Evolutionary conservation across 495 filamentous ascomycete genomes (phyloP), one percentile per base, ranked within the genome.

Genomic region (Podospora anserina): DNA sequence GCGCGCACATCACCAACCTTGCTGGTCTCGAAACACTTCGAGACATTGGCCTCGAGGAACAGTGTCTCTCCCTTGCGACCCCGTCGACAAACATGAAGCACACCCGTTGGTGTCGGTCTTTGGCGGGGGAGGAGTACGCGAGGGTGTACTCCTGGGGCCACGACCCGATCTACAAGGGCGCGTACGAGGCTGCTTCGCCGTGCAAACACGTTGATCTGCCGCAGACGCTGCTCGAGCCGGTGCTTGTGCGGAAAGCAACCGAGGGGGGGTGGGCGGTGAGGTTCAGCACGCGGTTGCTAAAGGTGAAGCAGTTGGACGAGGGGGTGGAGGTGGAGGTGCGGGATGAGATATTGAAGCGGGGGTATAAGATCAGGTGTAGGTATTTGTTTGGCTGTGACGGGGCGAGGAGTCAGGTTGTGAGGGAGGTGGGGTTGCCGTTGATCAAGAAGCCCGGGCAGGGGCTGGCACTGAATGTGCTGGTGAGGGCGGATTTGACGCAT

Each of bases 331-430:
- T 75, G 9, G 79, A 72, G 16, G 70, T 86, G 54, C 66, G 69
- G 18, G 86, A 88, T 64, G 71, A 74, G 0, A 26, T 87, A 26
- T 78, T 83, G 0, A 71, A 77, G 2, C 32, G 59, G 2, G 75
- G 75, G 34, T 86, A 87, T 71, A 73, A 74, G 3, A 81, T 88
- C 32, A 74, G 78, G 26, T 82, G 82, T 6, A 81, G 79, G 34
- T 90, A 85, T 67, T 74, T 89, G 3, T 87, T 88, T 66, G 87
- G 87, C 0, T 83, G 82, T 15, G 87, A 89, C 65, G 87, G 87
- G 3, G 86, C 83, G 0, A 73, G 83, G 13, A 85, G 83, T 67
- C 76, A 79, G 49, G 78, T 89, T n/a, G 74, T 86, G 11, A 74
- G 79, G n/a, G 80, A 84, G 72, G 70, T 85, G 0, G 70, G 77